Conservation (phyloP, 805 yeast species). For the Wickerhamiella galacta region DNA sequence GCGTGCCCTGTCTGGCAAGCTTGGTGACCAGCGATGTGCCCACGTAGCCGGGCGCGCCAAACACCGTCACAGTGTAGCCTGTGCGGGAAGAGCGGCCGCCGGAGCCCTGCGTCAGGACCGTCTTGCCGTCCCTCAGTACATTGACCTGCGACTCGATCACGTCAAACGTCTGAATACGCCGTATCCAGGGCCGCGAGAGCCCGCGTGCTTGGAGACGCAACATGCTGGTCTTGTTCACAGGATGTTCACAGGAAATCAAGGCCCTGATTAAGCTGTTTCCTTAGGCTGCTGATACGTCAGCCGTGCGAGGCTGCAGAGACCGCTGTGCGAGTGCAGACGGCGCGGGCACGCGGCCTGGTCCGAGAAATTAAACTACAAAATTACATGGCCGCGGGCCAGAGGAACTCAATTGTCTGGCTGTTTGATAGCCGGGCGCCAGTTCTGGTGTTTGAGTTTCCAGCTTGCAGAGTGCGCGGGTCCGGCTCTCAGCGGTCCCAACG, state of each 20-base stretch:
- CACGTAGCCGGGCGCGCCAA: conserved; percentile 66
- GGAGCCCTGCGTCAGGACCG: conserved; percentile 49
- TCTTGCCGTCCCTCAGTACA: conserved; percentile 61
- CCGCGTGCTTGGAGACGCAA: not conserved
- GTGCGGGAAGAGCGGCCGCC: conserved; percentile 74
- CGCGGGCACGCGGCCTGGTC: too few species aligned
- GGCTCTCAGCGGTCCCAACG: too few species aligned
- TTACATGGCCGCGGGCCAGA: too few species aligned
- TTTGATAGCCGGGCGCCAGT: too few species aligned
- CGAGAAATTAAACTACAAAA: too few species aligned
- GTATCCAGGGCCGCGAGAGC: conserved; percentile 4
- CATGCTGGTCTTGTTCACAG: conserved; percentile 1
- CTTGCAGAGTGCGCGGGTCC: too few species aligned
- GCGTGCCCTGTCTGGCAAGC: conserved; percentile 69
- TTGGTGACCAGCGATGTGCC: conserved; percentile 59
- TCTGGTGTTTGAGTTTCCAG: too few species aligned
- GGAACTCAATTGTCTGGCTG: too few species aligned
- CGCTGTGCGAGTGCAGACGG: too few species aligned
- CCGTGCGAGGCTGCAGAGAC: too few species aligned
- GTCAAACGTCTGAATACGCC: conserved; percentile 23
- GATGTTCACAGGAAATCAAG: not conserved
- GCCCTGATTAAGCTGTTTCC: too few species aligned
- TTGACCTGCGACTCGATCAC: conserved; percentile 34
- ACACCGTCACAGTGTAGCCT: conserved; percentile 77
- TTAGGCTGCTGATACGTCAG: too few species aligned